A percentile compares a stretch with the other conserved stretches of the same genome.
phyloP scores from a whole-genome alignment of 768 basidiomycete species.

The Russula sp. region DNA sequence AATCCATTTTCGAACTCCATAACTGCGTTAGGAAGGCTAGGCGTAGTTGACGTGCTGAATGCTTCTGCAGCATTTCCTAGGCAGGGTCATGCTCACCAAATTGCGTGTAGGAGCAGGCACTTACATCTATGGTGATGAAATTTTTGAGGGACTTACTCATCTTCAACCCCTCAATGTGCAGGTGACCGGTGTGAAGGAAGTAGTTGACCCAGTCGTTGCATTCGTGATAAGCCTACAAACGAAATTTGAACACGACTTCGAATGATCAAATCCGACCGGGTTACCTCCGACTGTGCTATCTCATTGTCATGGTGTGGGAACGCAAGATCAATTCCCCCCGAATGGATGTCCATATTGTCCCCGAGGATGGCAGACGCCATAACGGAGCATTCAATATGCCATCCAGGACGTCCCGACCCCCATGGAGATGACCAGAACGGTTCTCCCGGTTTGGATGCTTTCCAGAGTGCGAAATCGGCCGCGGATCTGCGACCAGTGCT shows the following conservation, averaged over 20 bases:
- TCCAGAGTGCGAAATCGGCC: conserved; percentile 97
- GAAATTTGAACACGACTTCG: conserved; percentile 19
- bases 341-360: conserved; percentile 94
- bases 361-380: conserved; percentile 94
- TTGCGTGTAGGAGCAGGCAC: conserved; percentile 33
- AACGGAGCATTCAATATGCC: conserved; percentile 99
- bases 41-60: conserved; percentile 83
- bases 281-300: conserved; percentile 92
- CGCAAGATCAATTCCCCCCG: conserved; percentile 94
- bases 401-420: conserved; percentile 94
- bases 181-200: conserved; percentile 96
- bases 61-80: conserved; percentile 82
- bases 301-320: conserved; percentile 99
- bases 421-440: conserved; percentile 96
- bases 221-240: conserved; percentile 80
- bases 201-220: conserved; percentile 97
- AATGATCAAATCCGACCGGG: conserved; percentile 12
- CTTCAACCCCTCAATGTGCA: conserved; percentile 97
- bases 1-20: conserved; percentile 94
- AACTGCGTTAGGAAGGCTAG: conserved; percentile 86
- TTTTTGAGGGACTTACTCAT: conserved; percentile 99
- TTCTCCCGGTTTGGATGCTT: conserved; percentile 93
- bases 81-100: conserved; percentile 21
- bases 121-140: conserved; percentile 93
- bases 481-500: conserved; percentile 69